Base-by-base conservation (phyloP, 306 rosid species). In the Quercus variabilis region DNA sequence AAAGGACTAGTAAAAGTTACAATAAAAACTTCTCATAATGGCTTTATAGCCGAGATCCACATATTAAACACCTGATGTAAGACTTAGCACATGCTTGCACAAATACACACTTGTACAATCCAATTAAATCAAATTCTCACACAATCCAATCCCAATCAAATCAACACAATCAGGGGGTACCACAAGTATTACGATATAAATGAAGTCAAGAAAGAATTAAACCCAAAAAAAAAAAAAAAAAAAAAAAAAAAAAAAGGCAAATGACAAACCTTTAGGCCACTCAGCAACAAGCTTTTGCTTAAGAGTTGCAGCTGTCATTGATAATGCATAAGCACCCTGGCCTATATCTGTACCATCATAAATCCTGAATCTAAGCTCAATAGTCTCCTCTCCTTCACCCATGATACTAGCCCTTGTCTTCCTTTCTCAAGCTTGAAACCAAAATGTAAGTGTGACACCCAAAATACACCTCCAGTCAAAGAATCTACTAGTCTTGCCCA, bases 301-400 rank as follows among this genome's bases (percentile, higher is more conserved):
- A 71, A 92, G 88, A 71, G 85, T 67, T 78, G 83, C 85, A 25
- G 86, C 82, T 46, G 92, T 83, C 17, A 86, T 81, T 26, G 92
- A 86, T 25, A 87, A 63, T n/a, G 87, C 69, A 79, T 90, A 90
- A 72, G 80, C 69, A 30, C 70, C 65, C 51, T 87, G 92, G 26
- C 89, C 92, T 78, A 92, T 86, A 82, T 92, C 97, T 0, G 97
- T 89, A 80, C 95, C 97, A 74, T 92, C 97, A 73, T 81, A 92
- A 57, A 92, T 85, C 59, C 94, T 87, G 78, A 92, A 92, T 55
- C 89, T 90, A 83, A 92, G 92, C 71, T 87, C 91, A 54, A 87
- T 73, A 49, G 31, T 26, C 51, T 77, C 91, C 79, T 87, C 87
- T 64, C 83, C 86, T 80, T 81, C 87, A 71, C 88, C 90, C 97